Percentiles rank a stretch among this genome's conserved stretches.
phyloP scores from a whole-genome alignment of 1,284 basidiomycete genomes.

The Sanguinoderma infundibulare region DNA sequence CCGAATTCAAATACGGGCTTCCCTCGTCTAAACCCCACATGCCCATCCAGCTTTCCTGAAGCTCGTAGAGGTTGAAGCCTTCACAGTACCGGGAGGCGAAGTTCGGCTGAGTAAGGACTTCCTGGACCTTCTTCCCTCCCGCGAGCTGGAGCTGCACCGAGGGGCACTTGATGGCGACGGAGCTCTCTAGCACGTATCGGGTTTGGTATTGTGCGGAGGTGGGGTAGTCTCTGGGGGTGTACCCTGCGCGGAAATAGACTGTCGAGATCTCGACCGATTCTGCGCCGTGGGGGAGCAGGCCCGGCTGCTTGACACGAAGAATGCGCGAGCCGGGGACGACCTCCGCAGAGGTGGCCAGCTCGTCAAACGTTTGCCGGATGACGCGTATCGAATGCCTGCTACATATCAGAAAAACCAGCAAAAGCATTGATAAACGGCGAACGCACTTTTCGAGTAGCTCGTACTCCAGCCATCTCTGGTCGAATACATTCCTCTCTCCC shows the following conservation, averaged over 20 bases:
- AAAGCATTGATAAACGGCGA: neutral
- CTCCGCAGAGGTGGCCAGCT: constrained; percentile 59
- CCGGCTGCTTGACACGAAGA: constrained; percentile 23
- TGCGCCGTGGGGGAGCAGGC: constrained; percentile 38
- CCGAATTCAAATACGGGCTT: too few relatives aligned
- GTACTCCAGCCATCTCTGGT: constrained; percentile 91
- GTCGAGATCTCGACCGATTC: constrained; percentile 35
- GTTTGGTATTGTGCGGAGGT: constrained; percentile 65
- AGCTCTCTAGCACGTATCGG: constrained; percentile 79
- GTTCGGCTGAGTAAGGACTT: constrained; percentile 80
- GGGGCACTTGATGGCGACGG: constrained; percentile 92
- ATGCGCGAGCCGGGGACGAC: constrained; percentile 31
- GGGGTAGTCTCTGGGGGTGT: constrained; percentile 85
- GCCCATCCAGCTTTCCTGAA: constrained; percentile 33
- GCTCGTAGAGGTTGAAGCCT: constrained; percentile 44
- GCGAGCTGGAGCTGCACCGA: constrained; percentile 91
- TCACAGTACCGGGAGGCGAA: constrained; percentile 77
- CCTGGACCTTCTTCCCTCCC: constrained; percentile 95
- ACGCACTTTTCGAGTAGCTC: constrained; percentile 76
- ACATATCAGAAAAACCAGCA: neutral
- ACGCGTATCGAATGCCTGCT: constrained; percentile 73
- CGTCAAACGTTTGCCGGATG: constrained; percentile 76
- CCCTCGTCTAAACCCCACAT: constrained; percentile 47
- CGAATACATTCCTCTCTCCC: constrained; percentile 94
- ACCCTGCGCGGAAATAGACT: constrained; percentile 55